Evolutionary conservation across 73 alveolate genomes (phyloP), one percentile per base, ranked within the genome.

Genomic region (Effrenium voratum): DNA sequence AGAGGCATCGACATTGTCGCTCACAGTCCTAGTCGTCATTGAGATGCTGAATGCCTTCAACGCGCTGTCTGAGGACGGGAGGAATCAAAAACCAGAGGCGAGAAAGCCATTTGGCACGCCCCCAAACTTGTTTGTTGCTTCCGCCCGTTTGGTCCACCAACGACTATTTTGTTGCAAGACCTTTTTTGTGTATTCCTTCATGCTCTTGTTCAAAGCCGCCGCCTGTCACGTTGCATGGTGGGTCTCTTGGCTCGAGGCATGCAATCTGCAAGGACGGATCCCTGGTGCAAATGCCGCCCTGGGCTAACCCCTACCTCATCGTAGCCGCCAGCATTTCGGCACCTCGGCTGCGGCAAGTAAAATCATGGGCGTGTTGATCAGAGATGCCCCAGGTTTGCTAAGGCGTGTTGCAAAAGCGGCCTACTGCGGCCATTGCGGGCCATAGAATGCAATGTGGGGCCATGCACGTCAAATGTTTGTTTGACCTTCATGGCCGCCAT

Each of bases 11-110:
- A 99, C 99, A 16, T 99, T 99, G 49, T 91, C 99, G 77, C 99
- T 99, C 73, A 99, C 99, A 50, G 95, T 88, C 66, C 95, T 99
- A 80, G 99, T 99, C 90, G 99, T 99, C 66, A 99, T 99, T 95
- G 99, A 99, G 98, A 99, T 99, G 99, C 99, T 99, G 82, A 99
- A 99, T 90, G 99, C 99, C 77, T 99, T 99, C 99, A 99, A 99
- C 79, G 99, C 99, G 36, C 99, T 99, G 81, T 99, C 99, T 22
- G 99, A 99, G 99, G 99, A 91, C 60, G 85, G 52, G 34, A 3
- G 88, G 66, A 41, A 75, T 38, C n/a, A n/a, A n/a, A n/a, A n/a
- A n/a, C n/a, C n/a, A n/a, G n/a, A n/a, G n/a, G n/a, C n/a, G n/a
- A n/a, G n/a, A n/a, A n/a, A n/a, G n/a, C n/a, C n/a, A n/a, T n/a